phyloP scores from a whole-genome alignment of 352 stramenopile genomes.

The Lagenidium giganteum region DNA sequence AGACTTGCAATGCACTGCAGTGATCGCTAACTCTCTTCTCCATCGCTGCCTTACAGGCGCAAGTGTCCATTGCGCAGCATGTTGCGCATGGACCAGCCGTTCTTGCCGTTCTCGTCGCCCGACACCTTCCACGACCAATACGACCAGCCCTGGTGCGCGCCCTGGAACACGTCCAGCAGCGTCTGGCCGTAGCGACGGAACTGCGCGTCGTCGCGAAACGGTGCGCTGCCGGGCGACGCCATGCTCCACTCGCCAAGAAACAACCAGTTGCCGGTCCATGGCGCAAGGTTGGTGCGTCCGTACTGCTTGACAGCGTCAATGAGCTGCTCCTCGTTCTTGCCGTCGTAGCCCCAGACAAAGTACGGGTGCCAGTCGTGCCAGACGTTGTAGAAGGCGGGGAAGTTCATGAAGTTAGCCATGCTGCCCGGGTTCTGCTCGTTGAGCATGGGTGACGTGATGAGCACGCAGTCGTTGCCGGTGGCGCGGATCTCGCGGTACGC shows the following conservation, averaged over 20 bases:
- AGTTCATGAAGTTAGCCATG: constrained; percentile 26
- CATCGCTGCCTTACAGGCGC: too few relatives aligned
- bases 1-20: too few relatives aligned
- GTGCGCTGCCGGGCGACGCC: constrained; percentile 15
- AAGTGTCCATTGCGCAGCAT: constrained; percentile 15
- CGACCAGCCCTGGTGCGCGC: constrained; percentile 4
- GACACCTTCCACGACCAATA: constrained; percentile 19
- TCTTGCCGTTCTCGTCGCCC: constrained; percentile 8
- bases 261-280: constrained; percentile 20
- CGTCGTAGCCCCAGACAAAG: constrained; percentile 20
- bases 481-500: constrained; percentile 43
- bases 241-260: constrained; percentile 24
- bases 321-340: constrained; percentile 4
- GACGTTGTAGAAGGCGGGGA: constrained; percentile 15
- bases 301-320: constrained; percentile 5
- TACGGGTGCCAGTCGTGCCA: constrained; percentile 26
- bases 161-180: constrained; percentile 5
- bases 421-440: constrained; percentile 29
- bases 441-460: constrained; percentile 41
- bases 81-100: constrained; percentile 25
- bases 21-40: too few relatives aligned
- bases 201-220: background rate
- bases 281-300: constrained; percentile 8
- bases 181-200: constrained; percentile 8
- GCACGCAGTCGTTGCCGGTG: constrained; percentile 48